Evolutionary conservation across 2,329 filamentous ascomycete genomes (phyloP), one percentile per base, ranked within the genome.

Genomic region (Dryadomyces quercus-mongolicae): DNA sequence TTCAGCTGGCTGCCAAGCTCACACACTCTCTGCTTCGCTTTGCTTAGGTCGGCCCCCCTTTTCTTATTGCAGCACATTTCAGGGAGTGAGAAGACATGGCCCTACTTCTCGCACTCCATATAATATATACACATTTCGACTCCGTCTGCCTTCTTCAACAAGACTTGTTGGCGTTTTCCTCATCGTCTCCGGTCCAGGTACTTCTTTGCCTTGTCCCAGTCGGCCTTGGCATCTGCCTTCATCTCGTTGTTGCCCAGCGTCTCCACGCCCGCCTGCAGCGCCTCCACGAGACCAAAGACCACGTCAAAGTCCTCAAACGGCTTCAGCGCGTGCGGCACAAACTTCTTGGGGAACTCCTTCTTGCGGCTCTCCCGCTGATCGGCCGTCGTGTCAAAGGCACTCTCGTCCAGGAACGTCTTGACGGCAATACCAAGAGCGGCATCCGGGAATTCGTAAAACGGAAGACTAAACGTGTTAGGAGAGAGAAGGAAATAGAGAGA

Each of bases 361-460:
- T 76, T 73, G 55, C 75, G 74, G 4, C 62, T 49, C 0, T 64
- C 63, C 2, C 70, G 64, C 1, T 61, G 54, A 43, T 71, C 66
- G 0, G 77, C 67, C 0, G 80, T 76, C 47, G 80, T 73, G 34
- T 78, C 77, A 52, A 85, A 87, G 0, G 74, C 70, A 0, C 85
- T 69, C 47, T 78, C 63, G 49, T 76, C 71, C 59, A 85, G 70
- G 64, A 88, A 88, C 9, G 85, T 88, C 68, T 89, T 88, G 44
- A 90, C 81, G 1, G 87, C 86, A 57, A 93, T 87, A 31, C 85
- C 86, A 38, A 93, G 76, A 13, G 82, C 85, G 49, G 88, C 84
- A 62, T 91, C 85, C 12, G 85, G 82, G 59, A 88, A 56, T n/a
- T 57, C 51, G 44, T 50, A 49, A 25, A 59, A 63, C 1, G 61